Base-by-base conservation (phyloP, 352 stramenopile genomes). In the Pythium aphanidermatum region DNA sequence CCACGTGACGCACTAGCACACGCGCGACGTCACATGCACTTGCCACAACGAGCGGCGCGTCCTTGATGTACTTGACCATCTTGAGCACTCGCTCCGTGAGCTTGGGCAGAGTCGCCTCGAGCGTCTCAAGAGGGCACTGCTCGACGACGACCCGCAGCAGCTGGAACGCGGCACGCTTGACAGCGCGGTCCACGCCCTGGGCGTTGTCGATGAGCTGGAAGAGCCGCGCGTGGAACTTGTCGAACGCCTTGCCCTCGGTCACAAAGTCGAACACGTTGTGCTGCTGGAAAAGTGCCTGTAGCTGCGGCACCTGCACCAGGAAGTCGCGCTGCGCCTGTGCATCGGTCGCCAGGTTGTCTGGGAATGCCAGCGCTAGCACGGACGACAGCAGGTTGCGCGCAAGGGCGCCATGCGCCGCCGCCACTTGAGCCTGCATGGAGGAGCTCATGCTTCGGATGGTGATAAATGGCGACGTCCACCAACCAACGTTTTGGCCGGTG, bases 331-430 rank as follows among this genome's bases (percentile, higher is more conserved):
- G 61, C 31, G 66, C 59, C 8, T 40, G 50, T 6, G 23, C 46
- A 13, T 86, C 65, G n/a, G 47, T 70, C 17, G 63, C 56, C 25
- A 85, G 44, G 16, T 74, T 60, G n/a, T 76, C 70, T 5, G 75
- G 71, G 40, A 92, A 77, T 30, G 75, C 71, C 4, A 90, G 53
- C 39, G 81, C 70, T 25, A 90, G 65, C 55, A 90, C 60, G 7
- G 78, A 90, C 8, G 77, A 89, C 28, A 93, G 69, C 45, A 91
- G 41, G 59, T 93, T 93, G 54, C 74, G 79, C 37, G 76, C 75
- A 39, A 88, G 65, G 36, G 70, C 63, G 3, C 49, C 53, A 35
- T 73, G 62, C 17, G 53, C 58, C 5, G 58, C 58, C n/a, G 38
- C 46, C 21, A 52, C 38, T 23, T 63, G 55, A 21, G 38, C 26